phyloP scores from a whole-genome alignment of 306 rosid species.

The Ormosia emarginata region DNA sequence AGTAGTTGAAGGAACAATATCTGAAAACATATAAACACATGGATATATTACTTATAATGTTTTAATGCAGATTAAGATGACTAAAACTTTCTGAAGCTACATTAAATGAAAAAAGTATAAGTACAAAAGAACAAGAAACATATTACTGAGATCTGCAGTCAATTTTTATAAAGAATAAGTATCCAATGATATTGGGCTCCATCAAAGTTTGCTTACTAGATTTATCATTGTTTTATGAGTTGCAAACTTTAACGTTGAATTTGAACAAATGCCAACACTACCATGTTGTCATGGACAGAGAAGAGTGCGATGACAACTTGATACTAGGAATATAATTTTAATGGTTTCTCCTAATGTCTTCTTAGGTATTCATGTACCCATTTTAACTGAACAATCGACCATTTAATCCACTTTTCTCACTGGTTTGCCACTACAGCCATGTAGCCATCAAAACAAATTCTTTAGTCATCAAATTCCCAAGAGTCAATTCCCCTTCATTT shows the following conservation, averaged over 20 bases:
- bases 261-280: background rate
- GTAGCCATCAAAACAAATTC: too few species aligned
- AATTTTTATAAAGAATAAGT: conserved; percentile 3
- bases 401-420: background rate
- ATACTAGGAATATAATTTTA: background rate
- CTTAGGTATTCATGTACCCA: background rate
- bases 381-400: background rate
- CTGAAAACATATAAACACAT: conserved; percentile 44
- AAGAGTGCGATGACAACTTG: background rate
- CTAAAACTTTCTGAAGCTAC: conserved; percentile 1
- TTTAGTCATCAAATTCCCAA: too few species aligned
- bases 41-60: conserved; percentile 24
- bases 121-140: background rate
- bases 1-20: conserved; percentile 66
- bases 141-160: background rate
- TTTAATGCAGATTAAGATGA: background rate
- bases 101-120: background rate
- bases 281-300: background rate
- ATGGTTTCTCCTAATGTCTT: background rate
- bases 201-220: background rate
- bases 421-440: background rate
- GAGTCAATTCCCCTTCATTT: background rate
- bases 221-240: background rate
- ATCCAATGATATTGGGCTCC: background rate
- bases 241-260: background rate